Percentiles rank a stretch among this genome's conserved stretches.
phyloP scores from a whole-genome alignment of 495 filamentous ascomycete species.

The Saxophila tyrrhenica region DNA sequence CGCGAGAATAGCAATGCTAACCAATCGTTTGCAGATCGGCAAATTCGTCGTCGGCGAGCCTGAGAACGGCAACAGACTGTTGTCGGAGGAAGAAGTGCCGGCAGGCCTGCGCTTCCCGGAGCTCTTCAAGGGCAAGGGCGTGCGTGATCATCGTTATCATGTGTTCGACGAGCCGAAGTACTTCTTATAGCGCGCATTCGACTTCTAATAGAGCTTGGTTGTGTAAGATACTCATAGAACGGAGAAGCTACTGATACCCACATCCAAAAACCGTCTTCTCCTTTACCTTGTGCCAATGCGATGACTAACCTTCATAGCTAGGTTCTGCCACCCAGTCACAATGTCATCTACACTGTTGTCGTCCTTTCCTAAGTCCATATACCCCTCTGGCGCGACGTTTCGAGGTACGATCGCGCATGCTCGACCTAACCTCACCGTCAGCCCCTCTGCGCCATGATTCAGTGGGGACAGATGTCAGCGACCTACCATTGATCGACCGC shows the following conservation, averaged over 20 bases:
- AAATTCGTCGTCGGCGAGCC: conserved; percentile 81
- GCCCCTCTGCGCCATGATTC: background rate
- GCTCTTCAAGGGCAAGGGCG: conserved; percentile 75
- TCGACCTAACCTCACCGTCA: conserved; percentile 22
- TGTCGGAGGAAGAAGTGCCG: conserved; percentile 58
- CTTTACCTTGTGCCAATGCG: background rate
- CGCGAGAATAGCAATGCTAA: conserved; percentile 12
- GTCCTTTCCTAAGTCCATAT: background rate
- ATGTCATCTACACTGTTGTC: background rate
- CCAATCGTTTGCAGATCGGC: conserved; percentile 46
- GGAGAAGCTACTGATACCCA: background rate
- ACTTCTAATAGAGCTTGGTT: background rate
- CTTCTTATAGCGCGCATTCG: conserved; percentile 4
- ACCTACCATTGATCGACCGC: conserved; percentile 4
- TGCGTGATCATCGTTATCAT: conserved; percentile 85
- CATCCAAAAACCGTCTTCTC: background rate
- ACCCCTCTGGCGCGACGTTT: background rate
- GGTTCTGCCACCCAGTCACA: background rate
- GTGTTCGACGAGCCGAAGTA: conserved; percentile 92
- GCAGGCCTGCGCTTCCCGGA: conserved; percentile 73
- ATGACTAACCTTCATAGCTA: background rate
- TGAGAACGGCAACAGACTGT: conserved; percentile 47
- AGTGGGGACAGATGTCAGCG: background rate
- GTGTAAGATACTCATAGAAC: background rate
- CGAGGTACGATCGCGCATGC: background rate